Base-by-base conservation (phyloP, 805 yeast species). In the Isabelozyma heimii region DNA sequence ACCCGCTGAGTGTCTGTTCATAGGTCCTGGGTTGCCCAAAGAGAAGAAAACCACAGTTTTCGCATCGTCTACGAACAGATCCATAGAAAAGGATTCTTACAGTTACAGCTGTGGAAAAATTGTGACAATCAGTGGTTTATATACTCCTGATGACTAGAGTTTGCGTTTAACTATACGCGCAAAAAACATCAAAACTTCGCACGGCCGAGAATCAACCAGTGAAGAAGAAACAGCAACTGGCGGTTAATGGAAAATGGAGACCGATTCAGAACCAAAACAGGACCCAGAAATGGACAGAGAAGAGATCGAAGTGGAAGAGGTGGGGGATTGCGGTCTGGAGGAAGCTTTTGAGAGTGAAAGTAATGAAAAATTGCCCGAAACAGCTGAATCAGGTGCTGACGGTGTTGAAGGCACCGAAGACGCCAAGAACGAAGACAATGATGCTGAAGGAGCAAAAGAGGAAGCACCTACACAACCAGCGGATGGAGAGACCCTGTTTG, bases 21-120 rank as follows among this genome's bases (percentile, higher is more conserved):
- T 56, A 8, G 68, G 63, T 0, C 76, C 76, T 3, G 77, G 77
- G 51, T 73, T 73, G 3, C 78, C 77, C 26, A 73, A 58, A 10
- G 77, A 61, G 46, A 60, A 56, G 27, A 61, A 37, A 3, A 62
- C 49, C 7, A 58, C 16, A 8, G 40, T 37, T 15, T 14, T 37
- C n/a, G 40, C 17, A 30, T 30, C 35, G 4, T 10, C 35, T 30
- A 30, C n/a, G 1, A 13, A 30, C 8, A 10, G 35, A 8, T 13
- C 35, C n/a, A 30, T 30, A 30, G 2, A 2, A 30, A 4, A 10
- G 8, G 10, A 10, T 30, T 10, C 1, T 30, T 30, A 9, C 8
- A 5, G 35, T 10, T 10, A 30, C 35, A 30, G 35, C 35, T 10
- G 35, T 30, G n/a, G 35, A 30, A 30, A 10, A 30, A n/a, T n/a